A percentile compares a stretch with the other conserved stretches of the same genome.
Evolutionary conservation across 192 early-diverging fungal genomes (phyloP).

Genomic region (Endogone sp.): DNA sequence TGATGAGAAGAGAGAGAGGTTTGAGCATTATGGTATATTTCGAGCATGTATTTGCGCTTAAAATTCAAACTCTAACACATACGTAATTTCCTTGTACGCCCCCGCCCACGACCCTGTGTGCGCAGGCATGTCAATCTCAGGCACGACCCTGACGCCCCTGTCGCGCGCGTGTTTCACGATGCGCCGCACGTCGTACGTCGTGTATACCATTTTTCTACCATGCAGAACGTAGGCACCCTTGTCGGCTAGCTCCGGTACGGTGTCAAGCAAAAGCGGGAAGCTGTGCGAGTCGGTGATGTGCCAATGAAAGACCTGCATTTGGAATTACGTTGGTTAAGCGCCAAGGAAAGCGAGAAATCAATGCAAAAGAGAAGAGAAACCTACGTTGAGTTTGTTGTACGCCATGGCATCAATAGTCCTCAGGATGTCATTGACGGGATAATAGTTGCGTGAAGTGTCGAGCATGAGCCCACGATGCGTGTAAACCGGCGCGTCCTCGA

Average conservation of each 20-base stretch:
- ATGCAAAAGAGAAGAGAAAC: slow-evolving; percentile 3
- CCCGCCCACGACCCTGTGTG: slow-evolving; percentile 58
- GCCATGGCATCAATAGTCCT: slow-evolving; percentile 75
- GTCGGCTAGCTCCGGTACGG: slow-evolving; percentile 53
- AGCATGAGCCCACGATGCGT: slow-evolving; percentile 66
- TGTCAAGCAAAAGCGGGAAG: slow-evolving; percentile 62
- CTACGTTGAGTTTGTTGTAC: slow-evolving; percentile 77
- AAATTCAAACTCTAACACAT: slow-evolving; percentile 1
- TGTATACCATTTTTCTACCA: slow-evolving; percentile 58
- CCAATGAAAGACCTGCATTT: slow-evolving; percentile 69
- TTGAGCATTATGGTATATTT: too few relatives aligned
- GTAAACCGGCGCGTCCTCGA: slow-evolving; percentile 59
- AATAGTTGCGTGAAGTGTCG: slow-evolving; percentile 73
- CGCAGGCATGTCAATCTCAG: slow-evolving; percentile 91
- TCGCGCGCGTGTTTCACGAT: slow-evolving; percentile 70
- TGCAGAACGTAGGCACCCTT: slow-evolving; percentile 63
- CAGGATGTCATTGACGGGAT: slow-evolving; percentile 56
- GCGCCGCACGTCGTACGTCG: slow-evolving; percentile 61
- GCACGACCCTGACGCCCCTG: slow-evolving; percentile 84
- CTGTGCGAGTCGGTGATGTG: slow-evolving; percentile 71
- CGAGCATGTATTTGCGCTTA: too few relatives aligned
- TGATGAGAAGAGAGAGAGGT: too few relatives aligned
- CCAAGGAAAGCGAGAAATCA: too few relatives aligned
- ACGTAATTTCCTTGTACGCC: slow-evolving; percentile 25
- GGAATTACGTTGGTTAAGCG: too few relatives aligned